These are phyloP conservation scores for Rostrohypoxylon terebratum DNA, from an alignment of 495 filamentous ascomycete genomes.

Conservation along the genomic window DNA sequence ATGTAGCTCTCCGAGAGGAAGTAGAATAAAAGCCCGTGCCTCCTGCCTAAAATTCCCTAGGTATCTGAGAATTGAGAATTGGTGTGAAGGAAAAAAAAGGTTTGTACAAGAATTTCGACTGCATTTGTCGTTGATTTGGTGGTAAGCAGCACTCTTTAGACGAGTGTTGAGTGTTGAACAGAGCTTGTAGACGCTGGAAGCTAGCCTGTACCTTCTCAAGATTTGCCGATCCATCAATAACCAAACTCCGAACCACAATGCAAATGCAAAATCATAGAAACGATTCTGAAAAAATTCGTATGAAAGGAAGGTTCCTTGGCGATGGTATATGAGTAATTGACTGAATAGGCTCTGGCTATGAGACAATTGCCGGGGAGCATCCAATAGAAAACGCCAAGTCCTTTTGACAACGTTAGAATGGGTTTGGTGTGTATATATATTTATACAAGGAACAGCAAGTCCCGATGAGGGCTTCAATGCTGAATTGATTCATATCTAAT, in stretches of 20 bases:
- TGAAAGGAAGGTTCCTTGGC: constrained; percentile 2
- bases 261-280: constrained; percentile 29
- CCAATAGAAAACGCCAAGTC: background rate
- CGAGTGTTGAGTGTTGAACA: background rate
- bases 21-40: constrained; percentile 5
- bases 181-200: background rate
- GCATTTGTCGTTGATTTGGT: background rate
- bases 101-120: constrained; percentile 34
- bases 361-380: constrained; percentile 10
- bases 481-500: constrained; percentile 16
- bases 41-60: constrained; percentile 11
- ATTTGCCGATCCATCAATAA: constrained; percentile 14
- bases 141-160: background rate
- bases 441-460: constrained; percentile 30
- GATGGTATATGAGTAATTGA: background rate
- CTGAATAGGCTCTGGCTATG: background rate
- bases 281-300: constrained; percentile 1
- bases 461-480: constrained; percentile 14
- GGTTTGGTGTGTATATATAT: constrained; percentile 26
- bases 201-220: background rate
- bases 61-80: constrained; percentile 13
- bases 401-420: constrained; percentile 4
- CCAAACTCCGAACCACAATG: constrained; percentile 42
- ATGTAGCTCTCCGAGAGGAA: background rate
- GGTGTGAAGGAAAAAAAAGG: background rate